Evolutionary conservation across 2,329 filamentous ascomycete species (phyloP), one percentile per base, ranked within the genome.

Genomic region (Penicillium sp.): DNA sequence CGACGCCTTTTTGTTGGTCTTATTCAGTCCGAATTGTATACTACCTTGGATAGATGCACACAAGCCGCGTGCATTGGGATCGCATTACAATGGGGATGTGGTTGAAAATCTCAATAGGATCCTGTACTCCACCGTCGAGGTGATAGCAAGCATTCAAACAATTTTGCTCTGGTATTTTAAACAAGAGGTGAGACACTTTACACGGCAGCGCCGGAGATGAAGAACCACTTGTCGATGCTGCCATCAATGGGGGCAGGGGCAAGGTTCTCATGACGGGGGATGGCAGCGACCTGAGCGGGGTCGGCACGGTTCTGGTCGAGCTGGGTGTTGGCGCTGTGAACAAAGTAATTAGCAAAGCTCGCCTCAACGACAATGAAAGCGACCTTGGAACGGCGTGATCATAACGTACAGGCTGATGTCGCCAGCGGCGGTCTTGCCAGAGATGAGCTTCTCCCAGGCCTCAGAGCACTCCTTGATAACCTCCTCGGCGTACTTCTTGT

Each of bases 141-240:
- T 22, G 22, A 59, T 53, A 25, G 59, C 51, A 38, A 42, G 53
- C 37, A 59, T 35, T 59, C 49, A 16, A 57, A 42, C 57, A 35
- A 58, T 54, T 65, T 55, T 52, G 51, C 74, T 72, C 72, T 64
- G 64, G 59, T 65, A 70, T 71, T 70, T 63, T 48, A 52, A 66
- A 61, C 35, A 53, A 61, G 26, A 38, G 43, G 43, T 33, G 51
- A 62, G 30, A 48, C 43, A 46, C 65, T 72, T 83, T 91, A 94
- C 73, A 89, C 85, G 72, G 93, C 92, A 76, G 95, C 95, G 81
- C 95, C 95, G 79, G 93, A 97, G 82, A 99, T 99, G 88, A 98
- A 99, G 90, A 99, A 99, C 95, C 95, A 99, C 89, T 99, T 99
- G 88, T 99, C 95, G 77, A 98, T 97, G 81, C 89, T 96, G 78